Percentiles rank a stretch among this genome's conserved stretches.
Conservation (phyloP, 495 filamentous ascomycete genomes). For the Podospora pseudopauciseta region DNA sequence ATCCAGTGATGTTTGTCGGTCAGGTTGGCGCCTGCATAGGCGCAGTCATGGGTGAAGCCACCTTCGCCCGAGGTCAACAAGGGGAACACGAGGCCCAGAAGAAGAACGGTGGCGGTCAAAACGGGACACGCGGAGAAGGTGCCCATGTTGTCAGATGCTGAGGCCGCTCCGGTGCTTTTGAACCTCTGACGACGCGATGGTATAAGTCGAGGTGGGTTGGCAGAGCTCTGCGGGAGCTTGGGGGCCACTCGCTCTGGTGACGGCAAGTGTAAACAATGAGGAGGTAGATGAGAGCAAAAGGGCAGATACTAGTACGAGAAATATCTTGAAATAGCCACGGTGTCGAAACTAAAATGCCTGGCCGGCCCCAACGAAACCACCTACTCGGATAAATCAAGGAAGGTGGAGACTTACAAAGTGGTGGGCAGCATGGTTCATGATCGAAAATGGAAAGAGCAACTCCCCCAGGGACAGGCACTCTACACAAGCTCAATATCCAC, state of each 20-base stretch:
- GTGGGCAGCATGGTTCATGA: neutral
- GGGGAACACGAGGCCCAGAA: neutral
- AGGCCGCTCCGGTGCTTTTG: neutral
- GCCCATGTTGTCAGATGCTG: neutral
- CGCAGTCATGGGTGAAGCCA: constrained; percentile 18
- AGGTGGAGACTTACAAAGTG: neutral
- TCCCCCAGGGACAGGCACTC: neutral
- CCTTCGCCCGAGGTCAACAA: constrained; percentile 5
- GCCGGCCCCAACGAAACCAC: no score
- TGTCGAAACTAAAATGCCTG: no score
- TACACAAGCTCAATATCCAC: neutral
- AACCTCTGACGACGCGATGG: neutral
- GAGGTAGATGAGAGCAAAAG: neutral
- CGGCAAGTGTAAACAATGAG: neutral
- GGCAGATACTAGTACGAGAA: neutral
- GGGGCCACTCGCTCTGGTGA: no score
- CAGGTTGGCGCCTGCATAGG: constrained; percentile 15
- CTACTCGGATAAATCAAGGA: neutral
- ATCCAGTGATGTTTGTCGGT: constrained; percentile 20
- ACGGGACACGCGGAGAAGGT: neutral
- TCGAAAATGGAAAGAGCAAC: neutral
- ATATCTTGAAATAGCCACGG: neutral
- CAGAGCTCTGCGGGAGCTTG: neutral
- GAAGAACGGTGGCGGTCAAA: neutral
- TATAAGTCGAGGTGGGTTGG: neutral